Base-by-base conservation (phyloP, 179 eudicot species). In the Patellifolia procumbens region DNA sequence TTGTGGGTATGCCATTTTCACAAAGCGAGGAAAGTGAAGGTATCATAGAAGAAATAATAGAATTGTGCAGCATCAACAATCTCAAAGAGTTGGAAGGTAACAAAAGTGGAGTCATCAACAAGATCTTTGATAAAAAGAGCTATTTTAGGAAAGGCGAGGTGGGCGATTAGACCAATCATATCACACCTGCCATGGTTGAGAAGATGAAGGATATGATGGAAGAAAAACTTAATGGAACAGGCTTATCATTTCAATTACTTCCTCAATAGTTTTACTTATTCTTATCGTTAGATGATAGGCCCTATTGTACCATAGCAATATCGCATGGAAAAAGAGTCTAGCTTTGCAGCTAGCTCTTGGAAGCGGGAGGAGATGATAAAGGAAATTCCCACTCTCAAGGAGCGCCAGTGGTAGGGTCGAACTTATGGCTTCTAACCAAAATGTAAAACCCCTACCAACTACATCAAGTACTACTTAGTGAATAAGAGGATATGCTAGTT, bases 71-170 rank as follows among this genome's bases (percentile, higher is more conserved):
- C 26, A 43, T 67, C 3, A 24, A 43, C 19, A 43, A 22, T 5
- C 32, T 43, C n/a, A 43, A 67, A 26, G 53, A 24, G 4, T 4
- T n/a, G n/a, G n/a, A n/a, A n/a, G n/a, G n/a, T n/a, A n/a, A n/a
- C n/a, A n/a, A n/a, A n/a, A n/a, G n/a, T n/a, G n/a, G n/a, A 67
- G 53, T 43, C 4, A 42, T 67, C 52, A 67, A 67, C 52, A 67
- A 67, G 20, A 4, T 24, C 0, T n/a, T 4, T 5, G 71, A 67
- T 5, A 67, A 67, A 28, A 67, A 24, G 34, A 43, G 53, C 12
- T 43, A 67, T 45, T 67, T 67, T 67, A 24, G 71, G 35, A 67
- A 67, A 67, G 71, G 70, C 1, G 70, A 37, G 31, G 70, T 65
- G 24, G 70, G 70, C 0, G 70, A 37, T 65, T 65, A 49, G 71